Percentiles rank a stretch among this genome's conserved stretches.
phyloP scores from a whole-genome alignment of 257 asterid species.

The Solanum phureja region DNA sequence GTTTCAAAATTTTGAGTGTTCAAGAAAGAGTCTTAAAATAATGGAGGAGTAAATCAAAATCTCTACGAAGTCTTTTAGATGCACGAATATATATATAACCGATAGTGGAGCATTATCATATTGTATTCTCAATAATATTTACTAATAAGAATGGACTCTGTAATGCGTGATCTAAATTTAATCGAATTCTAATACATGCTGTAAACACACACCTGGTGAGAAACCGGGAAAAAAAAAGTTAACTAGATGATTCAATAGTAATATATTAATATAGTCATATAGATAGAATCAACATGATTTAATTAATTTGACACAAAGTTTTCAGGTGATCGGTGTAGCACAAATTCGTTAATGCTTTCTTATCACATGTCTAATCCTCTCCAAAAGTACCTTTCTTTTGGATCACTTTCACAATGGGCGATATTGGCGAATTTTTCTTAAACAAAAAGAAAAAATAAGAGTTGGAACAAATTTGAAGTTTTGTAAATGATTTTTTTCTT shows the following conservation, averaged over 20 bases:
- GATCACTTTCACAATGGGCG: neutral
- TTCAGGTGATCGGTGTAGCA: neutral
- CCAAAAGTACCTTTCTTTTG: neutral
- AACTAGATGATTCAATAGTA: too few relatives aligned
- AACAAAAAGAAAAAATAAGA: neutral
- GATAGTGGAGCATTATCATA: neutral
- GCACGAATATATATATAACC: neutral
- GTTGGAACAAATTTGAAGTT: neutral
- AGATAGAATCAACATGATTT: neutral
- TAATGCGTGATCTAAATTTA: too few relatives aligned
- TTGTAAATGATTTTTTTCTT: neutral
- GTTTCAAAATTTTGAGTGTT: neutral
- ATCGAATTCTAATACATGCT: rapidly evolving
- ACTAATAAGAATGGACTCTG: too few relatives aligned
- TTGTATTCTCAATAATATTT: neutral
- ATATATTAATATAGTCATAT: neutral
- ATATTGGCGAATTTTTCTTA: neutral
- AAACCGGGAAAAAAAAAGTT: too few relatives aligned
- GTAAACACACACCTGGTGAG: rapidly evolving
- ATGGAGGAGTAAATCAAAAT: neutral
- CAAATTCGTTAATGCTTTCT: neutral
- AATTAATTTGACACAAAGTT: neutral
- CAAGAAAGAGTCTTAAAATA: neutral
- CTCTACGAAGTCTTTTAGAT: neutral
- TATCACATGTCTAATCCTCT: neutral